Conservation (phyloP, 805 yeast genomes). For the Ogataea paraovalis region DNA sequence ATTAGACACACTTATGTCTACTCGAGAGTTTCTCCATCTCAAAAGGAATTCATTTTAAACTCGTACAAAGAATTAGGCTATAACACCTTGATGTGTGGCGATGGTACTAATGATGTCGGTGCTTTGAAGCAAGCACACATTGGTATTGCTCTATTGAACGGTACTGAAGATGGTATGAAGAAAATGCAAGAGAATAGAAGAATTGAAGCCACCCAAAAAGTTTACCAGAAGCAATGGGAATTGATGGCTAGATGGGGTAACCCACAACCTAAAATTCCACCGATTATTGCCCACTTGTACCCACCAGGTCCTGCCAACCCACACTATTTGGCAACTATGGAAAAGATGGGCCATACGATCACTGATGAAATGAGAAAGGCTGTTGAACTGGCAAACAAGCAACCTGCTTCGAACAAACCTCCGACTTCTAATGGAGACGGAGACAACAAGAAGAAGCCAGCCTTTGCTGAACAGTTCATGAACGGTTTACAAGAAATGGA, state of each 20-base stretch:
- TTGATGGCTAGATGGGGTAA: conserved; percentile 77
- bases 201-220: conserved; percentile 55
- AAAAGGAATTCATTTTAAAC: conserved; percentile 86
- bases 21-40: conserved; percentile 95
- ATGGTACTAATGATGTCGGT: conserved; percentile 99
- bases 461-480: conserved; percentile 63
- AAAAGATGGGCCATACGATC: conserved; percentile 74
- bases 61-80: conserved; percentile 85
- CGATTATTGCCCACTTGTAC: conserved; percentile 85
- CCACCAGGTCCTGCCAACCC: conserved; percentile 96
- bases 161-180: conserved; percentile 91
- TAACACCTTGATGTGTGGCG: conserved; percentile 97
- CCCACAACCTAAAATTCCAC: conserved; percentile 81
- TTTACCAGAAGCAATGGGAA: conserved; percentile 82
- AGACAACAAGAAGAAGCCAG: conserved; percentile 32
- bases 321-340: conserved; percentile 78
- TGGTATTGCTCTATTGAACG: conserved; percentile 96
- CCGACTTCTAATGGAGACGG: conserved; percentile 18
- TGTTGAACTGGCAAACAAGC: conserved; percentile 47
- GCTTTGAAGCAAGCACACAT: conserved; percentile 98
- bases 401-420: conserved; percentile 29
- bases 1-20: conserved; percentile 93
- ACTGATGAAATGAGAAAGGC: conserved; percentile 67
- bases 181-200: conserved; percentile 79
- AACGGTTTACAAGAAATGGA: conserved; percentile 49